Conservation (phyloP, 331 rosid species). For the Spiraea crenata region DNA sequence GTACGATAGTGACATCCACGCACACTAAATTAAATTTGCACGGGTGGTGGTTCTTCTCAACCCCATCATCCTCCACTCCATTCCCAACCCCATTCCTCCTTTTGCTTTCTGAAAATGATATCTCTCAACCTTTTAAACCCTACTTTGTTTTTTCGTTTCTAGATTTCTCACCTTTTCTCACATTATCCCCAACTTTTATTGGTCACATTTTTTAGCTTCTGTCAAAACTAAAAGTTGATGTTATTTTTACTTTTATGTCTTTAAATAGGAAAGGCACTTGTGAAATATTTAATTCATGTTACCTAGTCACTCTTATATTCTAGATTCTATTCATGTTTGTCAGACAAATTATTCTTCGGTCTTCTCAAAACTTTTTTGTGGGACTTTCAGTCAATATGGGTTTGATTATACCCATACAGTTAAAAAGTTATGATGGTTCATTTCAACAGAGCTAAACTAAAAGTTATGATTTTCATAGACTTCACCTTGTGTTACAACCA, state of each 20-base stretch:
- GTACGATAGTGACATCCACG: constrained; percentile 48
- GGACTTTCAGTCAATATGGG: not conserved
- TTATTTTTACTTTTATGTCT: not conserved
- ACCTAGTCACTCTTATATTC: not conserved
- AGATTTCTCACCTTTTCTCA: not conserved
- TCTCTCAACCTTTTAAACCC: constrained; percentile 26
- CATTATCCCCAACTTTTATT: not conserved
- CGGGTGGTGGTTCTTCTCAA: constrained; percentile 48
- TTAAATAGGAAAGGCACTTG: not conserved
- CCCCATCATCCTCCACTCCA: constrained; percentile 16
- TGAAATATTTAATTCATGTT: not conserved
- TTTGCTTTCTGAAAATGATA: constrained; percentile 38
- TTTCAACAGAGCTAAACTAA: too few species aligned
- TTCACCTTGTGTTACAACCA: not conserved
- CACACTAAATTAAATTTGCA: constrained; percentile 44
- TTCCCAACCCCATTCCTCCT: constrained; percentile 24
- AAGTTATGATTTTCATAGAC: not conserved
- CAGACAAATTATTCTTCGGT: not conserved
- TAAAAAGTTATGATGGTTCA: not conserved
- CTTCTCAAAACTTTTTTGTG: not conserved
- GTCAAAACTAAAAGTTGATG: not conserved
- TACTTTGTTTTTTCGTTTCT: not conserved
- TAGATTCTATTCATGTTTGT: not conserved
- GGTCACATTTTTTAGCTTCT: not conserved
- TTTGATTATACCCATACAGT: not conserved